Evolutionary conservation across 352 stramenopile genomes (phyloP).

Genomic region (Pythium brachiatum): DNA sequence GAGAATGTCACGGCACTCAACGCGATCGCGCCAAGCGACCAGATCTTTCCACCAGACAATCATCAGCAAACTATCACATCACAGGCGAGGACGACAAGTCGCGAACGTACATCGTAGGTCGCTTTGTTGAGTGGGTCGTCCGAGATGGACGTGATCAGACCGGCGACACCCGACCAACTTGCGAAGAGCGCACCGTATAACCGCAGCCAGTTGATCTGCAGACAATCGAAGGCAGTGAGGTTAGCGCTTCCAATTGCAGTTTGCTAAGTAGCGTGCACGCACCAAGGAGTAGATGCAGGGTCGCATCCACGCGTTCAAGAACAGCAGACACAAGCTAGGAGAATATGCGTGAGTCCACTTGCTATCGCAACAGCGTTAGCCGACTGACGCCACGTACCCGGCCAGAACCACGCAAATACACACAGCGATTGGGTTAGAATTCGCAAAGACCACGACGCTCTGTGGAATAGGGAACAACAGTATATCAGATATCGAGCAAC

Average conservation of each 20-base stretch:
- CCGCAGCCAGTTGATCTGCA: constrained; percentile 53
- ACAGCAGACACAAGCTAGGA: constrained; percentile 11
- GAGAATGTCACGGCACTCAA: constrained; percentile 38
- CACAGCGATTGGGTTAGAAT: constrained; percentile 21
- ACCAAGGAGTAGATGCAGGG: constrained; percentile 45
- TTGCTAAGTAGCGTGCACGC: constrained; percentile 16
- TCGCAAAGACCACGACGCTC: constrained; percentile 25
- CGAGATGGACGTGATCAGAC: constrained; percentile 31
- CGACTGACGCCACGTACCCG: constrained; percentile 8
- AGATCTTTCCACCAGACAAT: constrained; percentile 28
- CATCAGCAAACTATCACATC: not conserved
- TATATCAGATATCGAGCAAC: not conserved
- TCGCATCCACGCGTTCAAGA: constrained; percentile 44
- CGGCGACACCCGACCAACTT: constrained; percentile 41
- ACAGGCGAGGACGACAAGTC: not conserved
- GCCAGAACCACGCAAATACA: constrained; percentile 10
- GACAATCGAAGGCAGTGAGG: not conserved
- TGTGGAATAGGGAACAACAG: not conserved
- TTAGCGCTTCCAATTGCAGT: not conserved
- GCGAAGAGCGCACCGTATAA: constrained; percentile 40
- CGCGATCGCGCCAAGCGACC: constrained; percentile 53
- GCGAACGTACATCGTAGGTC: constrained; percentile 38
- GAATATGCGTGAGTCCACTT: not conserved
- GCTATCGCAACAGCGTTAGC: not conserved
- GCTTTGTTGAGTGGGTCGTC: constrained; percentile 43